phyloP scores from a whole-genome alignment of 2,329 filamentous ascomycete genomes.

The Metarhizium rileyi region DNA sequence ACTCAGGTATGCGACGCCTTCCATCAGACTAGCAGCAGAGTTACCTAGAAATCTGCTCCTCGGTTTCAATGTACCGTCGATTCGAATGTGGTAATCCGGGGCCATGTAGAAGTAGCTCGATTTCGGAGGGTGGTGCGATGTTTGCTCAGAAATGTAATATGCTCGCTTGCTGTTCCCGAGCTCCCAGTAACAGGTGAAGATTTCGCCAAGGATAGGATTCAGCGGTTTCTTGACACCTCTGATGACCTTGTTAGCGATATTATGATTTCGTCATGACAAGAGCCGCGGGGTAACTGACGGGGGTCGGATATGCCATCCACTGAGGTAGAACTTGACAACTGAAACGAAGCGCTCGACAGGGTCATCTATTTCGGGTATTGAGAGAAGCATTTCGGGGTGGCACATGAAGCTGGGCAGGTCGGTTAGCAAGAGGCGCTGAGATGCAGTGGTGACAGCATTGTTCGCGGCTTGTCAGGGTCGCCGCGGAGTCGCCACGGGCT shows the following conservation, averaged over 20 bases:
- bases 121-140: constrained; percentile 95
- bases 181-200: constrained; percentile 94
- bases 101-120: constrained; percentile 99
- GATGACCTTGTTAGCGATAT: constrained; percentile 6
- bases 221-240: constrained; percentile 97
- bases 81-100: constrained; percentile 84
- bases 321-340: constrained; percentile 96
- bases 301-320: constrained; percentile 97
- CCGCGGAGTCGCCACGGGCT: not conserved
- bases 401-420: constrained; percentile 77
- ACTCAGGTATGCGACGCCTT: constrained; percentile 80
- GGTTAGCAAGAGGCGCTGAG: not conserved
- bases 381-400: constrained; percentile 88
- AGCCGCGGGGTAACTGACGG: constrained; percentile 50
- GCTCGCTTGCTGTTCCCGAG: constrained; percentile 73
- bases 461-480: not conserved
- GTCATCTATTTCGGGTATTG: constrained; percentile 80
- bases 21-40: constrained; percentile 96
- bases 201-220: constrained; percentile 92
- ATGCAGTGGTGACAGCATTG: not conserved
- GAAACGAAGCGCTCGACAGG: constrained; percentile 83
- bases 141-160: constrained; percentile 97
- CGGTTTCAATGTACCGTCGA: constrained; percentile 91
- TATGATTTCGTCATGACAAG: not conserved
- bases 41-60: constrained; percentile 93